Evolutionary conservation across 2,329 filamentous ascomycete species (phyloP), one percentile per base, ranked within the genome.

Genomic region (Colletotrichum sp.): DNA sequence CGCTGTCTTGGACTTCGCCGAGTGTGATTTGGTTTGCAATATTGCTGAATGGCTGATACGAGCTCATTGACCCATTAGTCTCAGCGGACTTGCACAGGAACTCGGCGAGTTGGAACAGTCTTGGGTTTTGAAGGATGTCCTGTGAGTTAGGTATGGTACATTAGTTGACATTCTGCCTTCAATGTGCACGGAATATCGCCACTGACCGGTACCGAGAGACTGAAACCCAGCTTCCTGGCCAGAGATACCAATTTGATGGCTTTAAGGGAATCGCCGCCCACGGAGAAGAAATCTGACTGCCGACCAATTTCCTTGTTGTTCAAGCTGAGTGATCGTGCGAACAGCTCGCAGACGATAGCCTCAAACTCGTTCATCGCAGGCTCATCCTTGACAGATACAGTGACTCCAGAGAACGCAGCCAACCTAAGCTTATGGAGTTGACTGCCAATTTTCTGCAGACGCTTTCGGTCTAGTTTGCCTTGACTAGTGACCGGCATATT

Each of bases 231-330:
- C 44, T 66, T 71, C 28, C 62, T 66, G 7, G 62, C 49, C 21
- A 66, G 8, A 39, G 69, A 66, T n/a, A 71, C 62, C 21, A 66
- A 24, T 26, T 66, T 66, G 62, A 71, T 71, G 5, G 8, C 69
- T 24, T 71, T 65, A 4, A 71, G 13, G 5, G 69, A 71, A 13
- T 71, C 32, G 16, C 69, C 69, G 2, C 69, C 69, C 12, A 71
- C 4, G 16, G 32, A 49, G 7, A 34, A 71, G 32, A 71, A 71
- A 60, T 71, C 24, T 9, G 69, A 71, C 0, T 71, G 44, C 0
- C 69, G 60, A n/a, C 39, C 26, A 9, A 71, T 71, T 16, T n/a
- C 34, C 24, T 24, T 24, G 24, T 13, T 44, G 4, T 15, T 32
- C 24, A 71, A 24, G 30, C 4, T 44, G 4, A 71, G 24, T 28